These are phyloP conservation scores for Cladosporium sp. DNA, from an alignment of 2,329 filamentous ascomycete genomes.

Conservation along the genomic window DNA sequence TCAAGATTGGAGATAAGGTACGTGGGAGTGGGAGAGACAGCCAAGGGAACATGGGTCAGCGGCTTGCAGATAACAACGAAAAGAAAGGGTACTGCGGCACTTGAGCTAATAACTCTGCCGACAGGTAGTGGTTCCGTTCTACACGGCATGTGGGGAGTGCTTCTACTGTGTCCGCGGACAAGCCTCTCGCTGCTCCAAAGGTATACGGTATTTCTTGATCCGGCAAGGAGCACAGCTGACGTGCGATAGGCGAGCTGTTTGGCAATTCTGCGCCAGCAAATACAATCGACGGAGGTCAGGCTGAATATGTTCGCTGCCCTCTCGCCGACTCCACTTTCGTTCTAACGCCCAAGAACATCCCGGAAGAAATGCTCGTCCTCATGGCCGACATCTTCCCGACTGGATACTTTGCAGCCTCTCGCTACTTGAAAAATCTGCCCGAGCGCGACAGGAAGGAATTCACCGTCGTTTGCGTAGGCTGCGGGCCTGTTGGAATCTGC, in stretches of 20 bases:
- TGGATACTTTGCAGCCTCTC: conserved; percentile 76
- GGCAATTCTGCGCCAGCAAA: conserved; percentile 29
- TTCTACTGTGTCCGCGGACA: conserved; percentile 78
- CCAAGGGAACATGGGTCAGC: too few relatives aligned
- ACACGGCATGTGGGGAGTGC: conserved; percentile 69
- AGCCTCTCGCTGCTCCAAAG: conserved; percentile 71
- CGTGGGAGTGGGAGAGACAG: background rate
- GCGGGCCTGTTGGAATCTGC: conserved; percentile 75
- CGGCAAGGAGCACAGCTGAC: background rate
- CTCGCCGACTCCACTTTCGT: conserved; percentile 76
- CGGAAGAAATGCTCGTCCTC: conserved; percentile 69
- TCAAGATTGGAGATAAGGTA: conserved; percentile 63
- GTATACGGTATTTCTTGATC: background rate
- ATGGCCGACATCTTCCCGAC: conserved; percentile 91
- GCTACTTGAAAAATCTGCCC: conserved; percentile 64
- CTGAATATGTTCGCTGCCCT: conserved; percentile 61
- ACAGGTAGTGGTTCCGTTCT: conserved; percentile 77
- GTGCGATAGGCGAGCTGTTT: conserved; percentile 41
- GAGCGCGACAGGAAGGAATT: conserved; percentile 57
- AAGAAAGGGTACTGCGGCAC: too few relatives aligned
- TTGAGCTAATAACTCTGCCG: too few relatives aligned
- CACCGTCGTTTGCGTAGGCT: conserved; percentile 76
- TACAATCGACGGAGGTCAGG: conserved; percentile 29
- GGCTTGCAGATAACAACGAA: too few relatives aligned
- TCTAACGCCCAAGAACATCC: conserved; percentile 65